These are phyloP conservation scores for Moringa oleifera DNA, from an alignment of 345 rosid genomes.

Conservation along the genomic window DNA sequence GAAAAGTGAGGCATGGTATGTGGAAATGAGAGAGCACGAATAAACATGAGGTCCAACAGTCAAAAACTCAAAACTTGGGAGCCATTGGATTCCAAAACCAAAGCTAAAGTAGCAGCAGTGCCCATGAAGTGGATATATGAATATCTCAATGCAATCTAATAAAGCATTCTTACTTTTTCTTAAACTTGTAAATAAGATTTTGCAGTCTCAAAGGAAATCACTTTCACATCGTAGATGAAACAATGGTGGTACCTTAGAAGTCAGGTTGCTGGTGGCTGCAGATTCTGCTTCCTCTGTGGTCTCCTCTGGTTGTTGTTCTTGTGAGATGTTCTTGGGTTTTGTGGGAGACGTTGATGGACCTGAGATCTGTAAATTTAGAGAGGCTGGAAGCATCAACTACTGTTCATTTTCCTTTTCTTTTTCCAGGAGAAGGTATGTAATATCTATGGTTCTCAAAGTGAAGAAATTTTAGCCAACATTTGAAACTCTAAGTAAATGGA, in stretches of 20 bases:
- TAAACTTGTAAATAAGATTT: too few relatives aligned
- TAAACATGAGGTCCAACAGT: background rate
- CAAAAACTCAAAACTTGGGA: background rate
- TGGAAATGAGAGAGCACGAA: background rate
- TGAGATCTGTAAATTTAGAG: slow-evolving; percentile 33
- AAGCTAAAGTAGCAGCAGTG: background rate
- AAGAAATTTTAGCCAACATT: background rate
- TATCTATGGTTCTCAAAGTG: background rate
- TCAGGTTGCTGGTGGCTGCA: slow-evolving; percentile 20
- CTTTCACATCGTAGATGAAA: too few relatives aligned
- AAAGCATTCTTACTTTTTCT: background rate
- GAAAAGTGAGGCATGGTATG: too few relatives aligned
- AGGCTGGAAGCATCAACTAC: slow-evolving; percentile 14
- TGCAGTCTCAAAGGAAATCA: background rate
- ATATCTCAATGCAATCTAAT: background rate
- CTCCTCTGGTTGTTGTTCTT: slow-evolving; percentile 22
- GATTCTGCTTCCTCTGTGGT: slow-evolving; percentile 29
- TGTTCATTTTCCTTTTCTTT: background rate
- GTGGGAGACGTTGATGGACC: slow-evolving; percentile 19
- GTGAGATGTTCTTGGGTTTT: slow-evolving; percentile 25
- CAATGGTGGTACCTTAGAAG: slow-evolving; percentile 39
- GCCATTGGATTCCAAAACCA: slow-evolving; percentile 42
- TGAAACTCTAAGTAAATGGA: background rate
- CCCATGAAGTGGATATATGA: too few relatives aligned
- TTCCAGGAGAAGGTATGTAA: background rate